A percentile compares a stretch with the other conserved stretches of the same genome.
Conservation (phyloP, 2,329 filamentous ascomycete species). For the Talaromyces sp. region DNA sequence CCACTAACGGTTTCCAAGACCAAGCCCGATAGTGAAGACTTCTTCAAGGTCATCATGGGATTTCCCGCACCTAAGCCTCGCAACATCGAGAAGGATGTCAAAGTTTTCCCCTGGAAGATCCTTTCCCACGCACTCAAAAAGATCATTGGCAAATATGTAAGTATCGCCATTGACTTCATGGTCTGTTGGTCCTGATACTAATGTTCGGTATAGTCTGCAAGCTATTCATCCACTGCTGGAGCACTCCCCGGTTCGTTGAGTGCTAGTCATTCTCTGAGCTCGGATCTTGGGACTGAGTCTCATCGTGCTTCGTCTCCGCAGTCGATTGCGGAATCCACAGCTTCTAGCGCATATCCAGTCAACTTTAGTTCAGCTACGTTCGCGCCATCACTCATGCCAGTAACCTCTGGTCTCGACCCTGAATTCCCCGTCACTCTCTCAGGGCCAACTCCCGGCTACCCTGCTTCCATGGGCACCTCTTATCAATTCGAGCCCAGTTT, state of each 20-base stretch:
- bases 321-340: constrained; percentile 43
- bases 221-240: constrained; percentile 61
- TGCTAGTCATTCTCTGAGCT: constrained; percentile 37
- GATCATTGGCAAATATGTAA: constrained; percentile 93
- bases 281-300: constrained; percentile 46
- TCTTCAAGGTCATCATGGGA: constrained; percentile 98
- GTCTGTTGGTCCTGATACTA: constrained; percentile 16
- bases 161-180: constrained; percentile 28
- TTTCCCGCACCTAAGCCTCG: constrained; percentile 92
- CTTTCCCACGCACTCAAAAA: constrained; percentile 85
- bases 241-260: constrained; percentile 37
- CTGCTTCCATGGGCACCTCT: constrained; percentile 22
- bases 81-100: constrained; percentile 98
- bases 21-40: constrained; percentile 87
- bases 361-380: constrained; percentile 41
- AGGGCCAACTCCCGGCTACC: constrained; percentile 28
- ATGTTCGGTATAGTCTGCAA: constrained; percentile 51
- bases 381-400: constrained; percentile 38
- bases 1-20: constrained; percentile 90
- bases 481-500: constrained; percentile 32
- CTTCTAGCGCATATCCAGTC: constrained; percentile 41
- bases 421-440: constrained; percentile 37
- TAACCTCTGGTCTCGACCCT: constrained; percentile 26
- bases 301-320: constrained; percentile 46
- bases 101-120: constrained; percentile 96